Percentiles rank a stretch among this genome's conserved stretches.
Conservation (phyloP, 1,139 yeast genomes). For the Candida tropicalis region DNA sequence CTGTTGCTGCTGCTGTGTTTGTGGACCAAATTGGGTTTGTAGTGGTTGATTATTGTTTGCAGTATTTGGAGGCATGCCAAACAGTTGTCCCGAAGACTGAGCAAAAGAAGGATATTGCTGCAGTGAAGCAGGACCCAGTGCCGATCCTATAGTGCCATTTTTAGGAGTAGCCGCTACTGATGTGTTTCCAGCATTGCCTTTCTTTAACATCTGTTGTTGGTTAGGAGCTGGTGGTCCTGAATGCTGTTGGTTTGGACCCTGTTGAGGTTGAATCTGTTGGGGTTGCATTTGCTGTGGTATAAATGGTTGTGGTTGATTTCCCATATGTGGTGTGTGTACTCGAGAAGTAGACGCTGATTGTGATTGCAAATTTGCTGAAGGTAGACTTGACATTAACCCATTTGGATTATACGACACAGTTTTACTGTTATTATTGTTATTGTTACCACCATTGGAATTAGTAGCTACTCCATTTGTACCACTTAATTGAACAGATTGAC, state of each 20-base stretch:
- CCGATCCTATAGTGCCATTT: not conserved
- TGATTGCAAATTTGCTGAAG: constrained; percentile 12
- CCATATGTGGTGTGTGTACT: constrained; percentile 19
- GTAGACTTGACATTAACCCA: constrained; percentile 11
- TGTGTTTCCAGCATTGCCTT: not conserved
- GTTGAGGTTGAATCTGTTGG: constrained; percentile 3
- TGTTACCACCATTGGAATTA: not conserved
- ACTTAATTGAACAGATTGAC: constrained; percentile 7
- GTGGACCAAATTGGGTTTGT: constrained; percentile 1
- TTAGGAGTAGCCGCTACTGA: not conserved
- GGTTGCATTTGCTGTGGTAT: constrained; percentile 7
- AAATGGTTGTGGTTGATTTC: constrained; percentile 16
- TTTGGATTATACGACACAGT: constrained; percentile 12
- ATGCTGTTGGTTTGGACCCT: constrained; percentile 9
- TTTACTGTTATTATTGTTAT: constrained; percentile 4
- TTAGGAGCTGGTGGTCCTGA: not conserved
- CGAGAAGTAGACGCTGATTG: constrained; percentile 15
- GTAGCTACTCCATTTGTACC: not conserved
- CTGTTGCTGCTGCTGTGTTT: constrained; percentile 6
- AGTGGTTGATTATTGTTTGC: not conserved
- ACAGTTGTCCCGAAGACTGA: constrained; percentile 9
- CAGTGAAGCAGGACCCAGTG: constrained; percentile 1
- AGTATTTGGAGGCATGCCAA: constrained; percentile 7
- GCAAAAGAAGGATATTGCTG: constrained; percentile 5
- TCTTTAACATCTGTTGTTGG: constrained; percentile 2